Conservation (phyloP, 768 basidiomycete species). For the Macrolepiota albuminosa region DNA sequence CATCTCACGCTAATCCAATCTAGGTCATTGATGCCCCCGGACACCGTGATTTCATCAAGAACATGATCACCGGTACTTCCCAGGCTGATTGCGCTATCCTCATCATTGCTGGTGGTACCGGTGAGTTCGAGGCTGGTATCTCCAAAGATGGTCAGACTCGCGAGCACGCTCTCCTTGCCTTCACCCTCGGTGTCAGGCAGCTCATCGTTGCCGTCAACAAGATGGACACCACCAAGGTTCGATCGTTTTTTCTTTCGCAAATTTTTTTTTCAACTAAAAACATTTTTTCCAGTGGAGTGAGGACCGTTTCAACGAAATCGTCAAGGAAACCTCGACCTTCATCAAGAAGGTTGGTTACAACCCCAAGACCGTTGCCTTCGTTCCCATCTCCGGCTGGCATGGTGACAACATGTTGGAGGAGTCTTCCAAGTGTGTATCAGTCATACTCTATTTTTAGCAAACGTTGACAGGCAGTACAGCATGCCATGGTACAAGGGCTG, state of each 20-base stretch:
- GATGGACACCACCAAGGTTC: constrained; percentile 98
- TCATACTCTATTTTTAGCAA: constrained; percentile 4
- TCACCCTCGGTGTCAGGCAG: constrained; percentile 99
- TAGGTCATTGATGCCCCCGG: constrained; percentile 99
- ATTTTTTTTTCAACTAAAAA: neutral
- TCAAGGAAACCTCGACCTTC: constrained; percentile 97
- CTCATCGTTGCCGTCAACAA: constrained; percentile 99
- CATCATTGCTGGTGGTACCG: constrained; percentile 98
- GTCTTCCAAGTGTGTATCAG: constrained; percentile 71
- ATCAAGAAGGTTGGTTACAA: constrained; percentile 99
- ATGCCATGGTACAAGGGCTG: constrained; percentile 99
- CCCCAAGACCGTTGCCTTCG: constrained; percentile 97
- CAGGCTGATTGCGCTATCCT: constrained; percentile 99
- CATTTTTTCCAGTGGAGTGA: constrained; percentile 80
- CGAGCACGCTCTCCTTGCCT: constrained; percentile 99
- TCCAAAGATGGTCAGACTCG: constrained; percentile 99
- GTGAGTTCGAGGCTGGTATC: constrained; percentile 99
- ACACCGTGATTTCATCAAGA: constrained; percentile 99
- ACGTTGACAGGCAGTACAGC: constrained; percentile 38
- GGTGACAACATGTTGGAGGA: constrained; percentile 99
- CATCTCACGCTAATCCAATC: constrained; percentile 15
- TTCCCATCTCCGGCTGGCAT: constrained; percentile 99
- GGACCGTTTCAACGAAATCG: constrained; percentile 99
- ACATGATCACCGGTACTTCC: constrained; percentile 99
- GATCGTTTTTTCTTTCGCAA: constrained; percentile 9